phyloP scores from a whole-genome alignment of 2,329 filamentous ascomycete genomes.

The Pseudogymnoascus sp. region DNA sequence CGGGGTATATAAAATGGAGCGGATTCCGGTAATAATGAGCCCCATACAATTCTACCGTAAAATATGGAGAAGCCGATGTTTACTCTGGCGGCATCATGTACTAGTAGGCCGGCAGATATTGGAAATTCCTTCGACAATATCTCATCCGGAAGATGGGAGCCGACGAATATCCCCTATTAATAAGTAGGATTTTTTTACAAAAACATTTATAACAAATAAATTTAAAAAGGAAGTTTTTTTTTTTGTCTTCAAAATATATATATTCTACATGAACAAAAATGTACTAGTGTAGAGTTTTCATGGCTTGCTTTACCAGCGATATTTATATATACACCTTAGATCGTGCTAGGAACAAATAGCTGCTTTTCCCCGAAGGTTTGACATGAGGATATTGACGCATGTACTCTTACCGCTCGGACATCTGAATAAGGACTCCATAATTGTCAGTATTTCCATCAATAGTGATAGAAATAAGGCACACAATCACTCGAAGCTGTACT shows the following conservation, averaged over 20 bases:
- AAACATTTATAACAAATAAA: neutral
- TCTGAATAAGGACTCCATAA: neutral
- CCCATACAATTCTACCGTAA: neutral
- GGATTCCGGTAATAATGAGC: neutral
- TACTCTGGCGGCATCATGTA: neutral
- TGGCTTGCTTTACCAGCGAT: neutral
- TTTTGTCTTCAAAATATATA: no score
- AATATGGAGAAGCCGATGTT: neutral
- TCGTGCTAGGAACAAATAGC: neutral
- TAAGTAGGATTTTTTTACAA: no score
- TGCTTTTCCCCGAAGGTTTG: neutral
- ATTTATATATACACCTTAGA: neutral
- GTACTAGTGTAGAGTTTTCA: neutral
- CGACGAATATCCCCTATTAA: neutral
- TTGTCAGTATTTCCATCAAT: neutral
- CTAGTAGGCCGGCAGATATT: neutral
- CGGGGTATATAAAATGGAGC: slow-evolving; percentile 1
- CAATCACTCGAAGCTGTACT: neutral
- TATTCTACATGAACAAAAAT: neutral
- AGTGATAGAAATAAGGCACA: neutral
- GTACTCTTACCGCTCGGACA: neutral
- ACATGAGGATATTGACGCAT: neutral
- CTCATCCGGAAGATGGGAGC: neutral
- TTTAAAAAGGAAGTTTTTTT: neutral
- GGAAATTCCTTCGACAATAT: neutral